Percentiles rank a stretch among this genome's conserved stretches.
Evolutionary conservation across 768 basidiomycete species (phyloP).

Genomic region (Saitozyma sp.): DNA sequence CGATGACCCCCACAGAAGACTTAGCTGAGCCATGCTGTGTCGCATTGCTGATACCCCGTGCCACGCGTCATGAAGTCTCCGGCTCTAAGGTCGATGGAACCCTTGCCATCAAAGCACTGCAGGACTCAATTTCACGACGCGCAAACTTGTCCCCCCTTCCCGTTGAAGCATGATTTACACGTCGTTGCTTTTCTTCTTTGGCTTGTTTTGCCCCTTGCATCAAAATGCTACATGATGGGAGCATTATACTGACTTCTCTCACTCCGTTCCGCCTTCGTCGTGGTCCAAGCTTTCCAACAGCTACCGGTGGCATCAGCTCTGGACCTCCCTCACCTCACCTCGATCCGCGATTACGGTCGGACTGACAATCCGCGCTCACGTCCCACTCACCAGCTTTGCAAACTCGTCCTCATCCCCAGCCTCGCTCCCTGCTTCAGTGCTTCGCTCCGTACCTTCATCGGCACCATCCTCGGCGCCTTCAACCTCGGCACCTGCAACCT

Average conservation of each 20-base stretch:
- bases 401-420: slow-evolving; percentile 21
- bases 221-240: not conserved
- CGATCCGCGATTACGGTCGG: too few relatives aligned
- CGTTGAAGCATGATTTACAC: too few relatives aligned
- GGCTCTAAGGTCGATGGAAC: too few relatives aligned
- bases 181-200: too few relatives aligned
- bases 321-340: not conserved
- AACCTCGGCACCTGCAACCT: slow-evolving; percentile 10
- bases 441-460: slow-evolving; percentile 44
- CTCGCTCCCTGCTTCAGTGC: slow-evolving; percentile 46
- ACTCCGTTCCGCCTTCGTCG: not conserved
- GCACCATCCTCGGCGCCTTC: slow-evolving; percentile 51
- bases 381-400: slow-evolving; percentile 19
- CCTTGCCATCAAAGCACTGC: too few relatives aligned
- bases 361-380: not conserved
- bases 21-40: too few relatives aligned
- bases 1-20: too few relatives aligned
- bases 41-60: too few relatives aligned
- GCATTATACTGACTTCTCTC: not conserved
- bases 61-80: too few relatives aligned
- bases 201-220: not conserved
- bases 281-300: slow-evolving; percentile 1
- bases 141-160: too few relatives aligned
- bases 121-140: too few relatives aligned
- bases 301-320: not conserved